Conservation (phyloP, 1,284 basidiomycete genomes). For the Heliocybe sulcata region DNA sequence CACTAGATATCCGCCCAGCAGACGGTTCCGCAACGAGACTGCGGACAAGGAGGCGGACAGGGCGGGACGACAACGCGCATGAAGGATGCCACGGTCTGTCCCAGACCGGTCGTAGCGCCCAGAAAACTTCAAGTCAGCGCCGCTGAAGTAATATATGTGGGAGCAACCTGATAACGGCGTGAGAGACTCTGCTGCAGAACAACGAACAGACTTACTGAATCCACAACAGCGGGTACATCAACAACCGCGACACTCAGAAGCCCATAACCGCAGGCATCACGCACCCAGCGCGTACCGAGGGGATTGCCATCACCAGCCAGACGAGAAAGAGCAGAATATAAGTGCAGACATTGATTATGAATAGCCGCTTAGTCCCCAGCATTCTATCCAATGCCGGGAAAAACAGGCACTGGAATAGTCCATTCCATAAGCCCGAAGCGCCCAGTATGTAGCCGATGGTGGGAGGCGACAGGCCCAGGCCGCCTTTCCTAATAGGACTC, state of each 20-base stretch:
- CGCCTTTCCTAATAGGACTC: constrained; percentile 26
- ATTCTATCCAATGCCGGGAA: constrained; percentile 18
- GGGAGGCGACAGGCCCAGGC: constrained; percentile 27
- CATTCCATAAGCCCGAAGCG: constrained; percentile 24
- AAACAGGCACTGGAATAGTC: constrained; percentile 20
- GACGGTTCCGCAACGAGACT: constrained; percentile 23
- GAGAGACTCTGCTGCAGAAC: too few species aligned
- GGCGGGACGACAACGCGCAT: constrained; percentile 45
- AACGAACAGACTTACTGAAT: constrained; percentile 19
- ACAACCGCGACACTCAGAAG: constrained; percentile 21
- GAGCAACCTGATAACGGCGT: too few species aligned
- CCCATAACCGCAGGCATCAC: constrained; percentile 20
- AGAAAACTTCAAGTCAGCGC: constrained; percentile 21
- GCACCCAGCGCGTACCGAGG: constrained; percentile 19
- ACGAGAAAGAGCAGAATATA: constrained; percentile 15
- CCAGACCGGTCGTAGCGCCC: constrained; percentile 45
- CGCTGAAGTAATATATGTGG: constrained; percentile 23
- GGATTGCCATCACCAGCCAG: constrained; percentile 21
- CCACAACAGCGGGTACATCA: constrained; percentile 17
- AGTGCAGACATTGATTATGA: constrained; percentile 12
- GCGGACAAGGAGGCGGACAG: constrained; percentile 33
- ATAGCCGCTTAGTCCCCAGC: constrained; percentile 19
- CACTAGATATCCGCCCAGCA: constrained; percentile 27
- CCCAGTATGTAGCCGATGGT: constrained; percentile 27
- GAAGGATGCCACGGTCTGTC: constrained; percentile 43